Base-by-base conservation (phyloP, 768 basidiomycete species). In the Thelephora ganbajun region DNA sequence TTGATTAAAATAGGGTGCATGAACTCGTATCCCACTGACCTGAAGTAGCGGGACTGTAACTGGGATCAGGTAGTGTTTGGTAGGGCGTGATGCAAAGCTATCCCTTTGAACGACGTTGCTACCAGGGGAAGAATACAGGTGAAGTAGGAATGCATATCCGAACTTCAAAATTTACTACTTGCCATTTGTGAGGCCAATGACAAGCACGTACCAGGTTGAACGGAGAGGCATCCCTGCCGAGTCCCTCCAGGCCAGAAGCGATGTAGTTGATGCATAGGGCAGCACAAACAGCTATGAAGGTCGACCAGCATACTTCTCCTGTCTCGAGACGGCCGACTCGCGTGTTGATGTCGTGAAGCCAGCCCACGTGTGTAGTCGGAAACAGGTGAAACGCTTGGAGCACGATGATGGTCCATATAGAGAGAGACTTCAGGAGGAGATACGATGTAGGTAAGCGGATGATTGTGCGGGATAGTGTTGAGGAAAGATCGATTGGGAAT, bases 71-170 rank as follows among this genome's bases (percentile, higher is more conserved):
- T 77, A 76, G 56, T 88, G 82, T 44, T 75, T 72, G 54, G 85
- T 83, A 4, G 84, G 86, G 39, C 84, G 68, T 7, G 81, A 73
- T 0, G 76, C 77, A 3, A 67, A 56, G 1, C 65, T 69, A 2
- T 63, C 59, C 3, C 66, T 57, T 47, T 68, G 72, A 54, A 62
- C 59, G 19, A 51, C 51, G 58, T 83, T 80, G 5, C 79, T 73
- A 35, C 77, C 56, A 0, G 81, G 79, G 1, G 79, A 77, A 0
- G 81, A 75, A 63, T 85, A 86, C 6, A 84, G 71, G 52, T 87
- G 79, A 16, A 88, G 62, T 30, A 85, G 68, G 60, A 86, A 85
- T 1, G 83, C 77, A 54, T 86, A 88, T 18, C 80, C 82, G 51
- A 86, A 76, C 83, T 85, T 53, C 9, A 36, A 2, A 35, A 37